A percentile compares a stretch with the other conserved stretches of the same genome.
phyloP scores from a whole-genome alignment of 371 early-diverging fungal species.

The Mucor velutinosus region DNA sequence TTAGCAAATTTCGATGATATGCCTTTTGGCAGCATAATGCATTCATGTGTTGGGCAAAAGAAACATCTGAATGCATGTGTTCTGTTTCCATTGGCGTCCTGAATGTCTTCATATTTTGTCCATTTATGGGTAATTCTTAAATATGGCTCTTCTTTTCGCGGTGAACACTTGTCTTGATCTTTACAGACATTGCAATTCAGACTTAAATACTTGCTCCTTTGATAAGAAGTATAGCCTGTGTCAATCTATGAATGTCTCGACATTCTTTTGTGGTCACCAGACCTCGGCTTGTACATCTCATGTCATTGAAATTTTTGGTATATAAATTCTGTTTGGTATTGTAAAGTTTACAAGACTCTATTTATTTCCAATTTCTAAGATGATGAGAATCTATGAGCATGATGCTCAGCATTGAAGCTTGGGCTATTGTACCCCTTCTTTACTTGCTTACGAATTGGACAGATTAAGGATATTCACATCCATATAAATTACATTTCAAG shows the following conservation, averaged over 20 bases:
- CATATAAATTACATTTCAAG: not conserved
- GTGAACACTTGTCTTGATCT: too few relatives aligned
- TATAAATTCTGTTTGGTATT: not conserved
- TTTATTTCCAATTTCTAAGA: not conserved
- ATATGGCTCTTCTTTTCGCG: not conserved
- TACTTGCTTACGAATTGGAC: not conserved
- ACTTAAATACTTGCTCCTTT: not conserved
- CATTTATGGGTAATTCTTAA: not conserved
- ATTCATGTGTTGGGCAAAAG: not conserved
- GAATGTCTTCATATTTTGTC: not conserved
- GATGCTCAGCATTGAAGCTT: not conserved
- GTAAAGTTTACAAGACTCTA: not conserved
- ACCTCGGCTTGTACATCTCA: not conserved
- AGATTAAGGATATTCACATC: not conserved
- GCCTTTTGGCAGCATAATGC: not conserved
- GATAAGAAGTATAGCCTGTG: not conserved
- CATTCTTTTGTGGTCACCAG: not conserved
- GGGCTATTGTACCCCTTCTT: not conserved
- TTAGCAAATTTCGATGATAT: not conserved
- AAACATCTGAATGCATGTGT: not conserved
- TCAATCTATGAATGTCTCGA: not conserved
- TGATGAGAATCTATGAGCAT: not conserved
- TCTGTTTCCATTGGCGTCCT: not conserved
- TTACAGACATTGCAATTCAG: not conserved
- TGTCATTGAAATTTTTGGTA: too few relatives aligned